Evolutionary conservation across 805 yeast genomes (phyloP), one percentile per base, ranked within the genome.

Genomic region (Scheffersomyces coipomensis): DNA sequence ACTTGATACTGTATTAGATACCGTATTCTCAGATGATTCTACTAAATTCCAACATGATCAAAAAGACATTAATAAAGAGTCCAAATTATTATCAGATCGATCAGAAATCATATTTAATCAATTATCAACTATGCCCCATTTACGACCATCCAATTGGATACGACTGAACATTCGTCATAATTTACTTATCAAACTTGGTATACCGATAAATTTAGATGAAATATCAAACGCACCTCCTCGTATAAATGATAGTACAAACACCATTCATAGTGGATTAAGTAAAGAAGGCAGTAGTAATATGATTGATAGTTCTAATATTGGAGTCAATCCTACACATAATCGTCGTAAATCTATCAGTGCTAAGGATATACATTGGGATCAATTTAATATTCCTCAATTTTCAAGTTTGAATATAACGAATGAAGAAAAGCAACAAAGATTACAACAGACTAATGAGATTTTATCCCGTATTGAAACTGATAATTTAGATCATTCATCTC

Each of bases 141-240:
- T 78, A 24, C 72, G 71, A 21, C 85, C 83, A 1, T 73, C 81
- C 13, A 81, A 81, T 43, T 88, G 95, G 95, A 75, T 73, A 31
- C 73, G 73, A 38, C 82, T 86, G 53, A 68, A 79, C 15, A 72
- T 85, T 18, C 75, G 89, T 36, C 76, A 84, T 48, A 79, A 77
- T 47, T 59, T 88, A 23, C 66, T 85, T 23, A 66, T 82, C 15
- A 75, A 80, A 21, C 63, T 88, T 32, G 89, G 90, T 1, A 74
- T 88, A 2, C 95, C 95, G 0, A 75, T 85, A 29, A 83, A 83
- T 49, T 63, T 83, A 12, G 88, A 83, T 56, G 85, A 82, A 43
- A 34, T 68, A 16, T 47, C 44, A 3, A 39, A 43, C 3, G n/a
- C 22, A 5, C 13, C 16, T 16, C 19, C 11, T 6, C 5, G 6